Conservation (phyloP, 2,329 filamentous ascomycete species). For the Intubia oerlemansii region DNA sequence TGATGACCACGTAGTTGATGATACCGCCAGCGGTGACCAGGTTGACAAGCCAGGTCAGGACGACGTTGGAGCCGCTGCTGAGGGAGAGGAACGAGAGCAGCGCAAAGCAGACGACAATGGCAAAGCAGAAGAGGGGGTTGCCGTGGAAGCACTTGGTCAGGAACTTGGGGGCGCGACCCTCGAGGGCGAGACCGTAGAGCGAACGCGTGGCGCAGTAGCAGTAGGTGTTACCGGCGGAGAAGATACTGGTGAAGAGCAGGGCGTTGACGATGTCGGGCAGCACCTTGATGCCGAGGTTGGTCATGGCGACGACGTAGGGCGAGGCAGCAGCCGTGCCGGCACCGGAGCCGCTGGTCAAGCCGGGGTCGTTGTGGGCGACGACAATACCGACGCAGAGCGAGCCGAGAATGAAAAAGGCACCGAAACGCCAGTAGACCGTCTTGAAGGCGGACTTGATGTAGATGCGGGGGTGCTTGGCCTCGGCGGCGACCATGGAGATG, state of each 20-base stretch:
- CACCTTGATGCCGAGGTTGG: conserved; percentile 41
- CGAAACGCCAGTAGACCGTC: conserved; percentile 47
- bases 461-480: conserved; percentile 44
- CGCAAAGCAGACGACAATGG: conserved; percentile 15
- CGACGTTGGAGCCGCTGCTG: conserved; percentile 13
- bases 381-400: conserved; percentile 46
- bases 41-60: conserved; percentile 21
- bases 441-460: conserved; percentile 47
- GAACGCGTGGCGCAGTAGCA: conserved; percentile 23
- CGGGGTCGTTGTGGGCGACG: conserved; percentile 34
- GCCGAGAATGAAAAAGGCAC: conserved; percentile 45
- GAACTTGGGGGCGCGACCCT: conserved; percentile 19
- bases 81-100: conserved; percentile 20
- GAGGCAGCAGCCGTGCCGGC: conserved; percentile 27
- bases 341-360: conserved; percentile 19
- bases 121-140: conserved; percentile 19
- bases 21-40: conserved; percentile 21
- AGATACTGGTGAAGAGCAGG: conserved; percentile 34
- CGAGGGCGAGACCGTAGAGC: conserved; percentile 18
- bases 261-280: conserved; percentile 48
- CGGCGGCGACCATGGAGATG: conserved; percentile 47
- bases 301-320: conserved; percentile 49
- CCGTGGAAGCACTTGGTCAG: conserved; percentile 15
- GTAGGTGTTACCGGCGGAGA: conserved; percentile 39
- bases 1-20: conserved; percentile 21